Base-by-base conservation (phyloP, 2,329 filamentous ascomycete species). In the Colletotrichum sp. region DNA sequence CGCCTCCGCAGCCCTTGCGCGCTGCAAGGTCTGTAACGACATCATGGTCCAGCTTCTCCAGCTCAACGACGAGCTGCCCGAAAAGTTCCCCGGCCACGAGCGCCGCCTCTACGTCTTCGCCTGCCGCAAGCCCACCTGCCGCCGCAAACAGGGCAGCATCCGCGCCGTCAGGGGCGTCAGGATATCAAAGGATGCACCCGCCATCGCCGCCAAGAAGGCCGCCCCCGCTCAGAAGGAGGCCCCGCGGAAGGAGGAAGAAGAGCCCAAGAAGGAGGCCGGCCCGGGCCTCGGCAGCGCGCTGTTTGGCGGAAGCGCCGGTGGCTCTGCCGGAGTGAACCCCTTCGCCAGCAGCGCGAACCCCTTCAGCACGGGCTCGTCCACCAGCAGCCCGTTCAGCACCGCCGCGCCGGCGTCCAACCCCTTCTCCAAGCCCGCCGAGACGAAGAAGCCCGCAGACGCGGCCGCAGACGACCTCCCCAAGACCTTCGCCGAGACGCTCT, bases 11-110 rank as follows among this genome's bases (percentile, higher is more conserved):
- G 88, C 93, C 1, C 90, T 98, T 12, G 95, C 94, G 26, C 94
- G 93, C 85, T 99, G 97, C 88, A 95, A 94, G 85, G 90, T 94
- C 78, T 99, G 97, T 91, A 94, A 95, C 79, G 91, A 93, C 68
- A 86, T 95, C 68, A 95, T 98, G 92, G 93, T 92, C 2, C 90
- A 99, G 13, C 91, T 99, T 5, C 90, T 99, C 63, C 96, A 99
- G 84, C 90, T 99, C 32, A 95, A 99, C 84, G 96, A 92, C 80
- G 96, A 98, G 82, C 90, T 99, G 5, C 96, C 96, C 16, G 94
- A 96, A 71, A 90, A 92, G 65, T 98, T 98, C 81, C 94, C 96
- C 3, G 92, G 93, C 72, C 95, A 99, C 84, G 95, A 98, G 81
- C 90, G 97, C 79, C 92, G 96, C 77, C 83, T 99, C 21, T 99